Evolutionary conservation across 2,329 filamentous ascomycete species (phyloP).

Genomic region (Rutstroemia sp.): DNA sequence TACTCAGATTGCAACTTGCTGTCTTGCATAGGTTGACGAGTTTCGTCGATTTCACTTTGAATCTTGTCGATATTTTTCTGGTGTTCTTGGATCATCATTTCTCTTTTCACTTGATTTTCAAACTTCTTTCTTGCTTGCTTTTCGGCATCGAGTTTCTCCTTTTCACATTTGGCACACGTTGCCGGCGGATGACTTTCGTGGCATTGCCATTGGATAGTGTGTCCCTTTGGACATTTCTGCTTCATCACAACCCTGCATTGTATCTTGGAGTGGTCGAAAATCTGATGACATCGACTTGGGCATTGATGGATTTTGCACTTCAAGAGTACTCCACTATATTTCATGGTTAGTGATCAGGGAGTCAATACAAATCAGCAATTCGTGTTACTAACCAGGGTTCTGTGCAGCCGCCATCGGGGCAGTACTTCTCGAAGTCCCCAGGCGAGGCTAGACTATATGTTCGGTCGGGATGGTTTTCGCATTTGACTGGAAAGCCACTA

Average conservation of each 20-base stretch:
- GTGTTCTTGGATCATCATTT: conserved; percentile 16
- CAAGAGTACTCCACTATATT: conserved; percentile 39
- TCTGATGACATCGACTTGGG: conserved; percentile 51
- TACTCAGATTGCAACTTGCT: conserved; percentile 38
- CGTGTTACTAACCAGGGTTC: conserved; percentile 47
- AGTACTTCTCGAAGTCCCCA: conserved; percentile 52
- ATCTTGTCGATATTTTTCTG: conserved; percentile 16
- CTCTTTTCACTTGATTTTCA: conserved; percentile 15
- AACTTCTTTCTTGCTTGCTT: conserved; percentile 31
- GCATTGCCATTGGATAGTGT: conserved; percentile 43
- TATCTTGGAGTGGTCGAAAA: conserved; percentile 48
- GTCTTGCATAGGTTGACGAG: conserved; percentile 34
- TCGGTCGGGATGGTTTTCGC: conserved; percentile 49
- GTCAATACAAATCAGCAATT: conserved; percentile 11
- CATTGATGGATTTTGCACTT: conserved; percentile 55
- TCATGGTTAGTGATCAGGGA: too few relatives aligned
- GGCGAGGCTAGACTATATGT: conserved; percentile 39
- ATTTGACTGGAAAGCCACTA: conserved; percentile 53
- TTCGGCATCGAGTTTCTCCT: conserved; percentile 39
- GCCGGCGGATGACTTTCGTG: conserved; percentile 23
- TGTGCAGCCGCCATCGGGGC: conserved; percentile 64
- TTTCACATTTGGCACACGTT: conserved; percentile 44
- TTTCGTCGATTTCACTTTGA: conserved; percentile 20
- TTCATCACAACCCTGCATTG: conserved; percentile 36
- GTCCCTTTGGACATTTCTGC: conserved; percentile 43